phyloP scores from a whole-genome alignment of 805 yeast species.

The Myxozyma udenii region DNA sequence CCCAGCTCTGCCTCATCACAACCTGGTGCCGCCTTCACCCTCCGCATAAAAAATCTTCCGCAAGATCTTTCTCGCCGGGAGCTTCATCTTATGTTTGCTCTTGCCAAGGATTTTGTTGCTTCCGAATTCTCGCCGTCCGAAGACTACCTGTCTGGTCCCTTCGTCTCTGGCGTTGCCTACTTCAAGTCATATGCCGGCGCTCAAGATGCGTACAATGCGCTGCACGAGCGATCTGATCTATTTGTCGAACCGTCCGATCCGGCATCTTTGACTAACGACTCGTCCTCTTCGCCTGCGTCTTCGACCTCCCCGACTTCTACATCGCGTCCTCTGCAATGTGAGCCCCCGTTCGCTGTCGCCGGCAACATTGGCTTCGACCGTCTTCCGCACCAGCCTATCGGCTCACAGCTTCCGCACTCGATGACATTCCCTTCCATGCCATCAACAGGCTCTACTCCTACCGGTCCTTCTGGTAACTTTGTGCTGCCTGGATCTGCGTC shows the following conservation, averaged over 20 bases:
- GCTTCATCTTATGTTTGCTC: slow-evolving; percentile 40
- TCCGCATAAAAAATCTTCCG: slow-evolving; percentile 39
- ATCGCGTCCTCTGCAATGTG: slow-evolving; percentile 14
- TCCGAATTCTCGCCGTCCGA: slow-evolving; percentile 36
- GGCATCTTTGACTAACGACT: slow-evolving; percentile 1
- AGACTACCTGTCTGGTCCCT: slow-evolving; percentile 29
- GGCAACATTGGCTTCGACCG: neutral
- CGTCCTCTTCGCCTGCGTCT: slow-evolving; percentile 8
- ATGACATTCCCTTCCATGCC: neutral
- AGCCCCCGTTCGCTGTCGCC: too few relatives aligned
- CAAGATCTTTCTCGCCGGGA: slow-evolving; percentile 41
- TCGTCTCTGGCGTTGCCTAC: slow-evolving; percentile 33
- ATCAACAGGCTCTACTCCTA: neutral
- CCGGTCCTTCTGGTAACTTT: neutral
- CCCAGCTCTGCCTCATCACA: slow-evolving; percentile 8
- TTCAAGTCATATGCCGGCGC: slow-evolving; percentile 37
- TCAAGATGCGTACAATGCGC: slow-evolving; percentile 32
- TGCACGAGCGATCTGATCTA: slow-evolving; percentile 36
- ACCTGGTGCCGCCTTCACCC: slow-evolving; percentile 23
- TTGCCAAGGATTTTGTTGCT: slow-evolving; percentile 40
- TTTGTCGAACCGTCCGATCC: slow-evolving; percentile 17
- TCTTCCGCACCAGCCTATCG: slow-evolving; percentile 8
- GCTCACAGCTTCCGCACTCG: slow-evolving; percentile 4
- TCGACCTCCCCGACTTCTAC: slow-evolving; percentile 17
- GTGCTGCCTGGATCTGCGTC: too few relatives aligned